Evolutionary conservation across 129 eudicot species (phyloP), one percentile per base, ranked within the genome.

Genomic region (carrot (Daucus carota)): DNA sequence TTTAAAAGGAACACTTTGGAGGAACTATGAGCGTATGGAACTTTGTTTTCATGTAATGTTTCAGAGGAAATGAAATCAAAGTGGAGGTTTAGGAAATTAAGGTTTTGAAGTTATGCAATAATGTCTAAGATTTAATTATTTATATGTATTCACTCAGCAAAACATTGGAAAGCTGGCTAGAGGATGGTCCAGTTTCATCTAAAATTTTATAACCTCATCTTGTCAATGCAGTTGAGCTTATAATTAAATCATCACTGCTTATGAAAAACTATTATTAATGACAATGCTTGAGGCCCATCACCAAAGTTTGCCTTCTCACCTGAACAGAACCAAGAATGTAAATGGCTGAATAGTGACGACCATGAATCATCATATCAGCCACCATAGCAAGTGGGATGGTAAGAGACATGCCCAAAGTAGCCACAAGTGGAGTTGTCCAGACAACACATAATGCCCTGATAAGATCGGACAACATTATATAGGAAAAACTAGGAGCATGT

Each of bases 401-500:
- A 65, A 95, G 96, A 28, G 99, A 91, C 94, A 95, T 89, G 76
- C 99, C 97, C 78, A 95, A 86, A 48, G 99, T 95, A 80, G 99
- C 97, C 76, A 95, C 97, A 33, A 95, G 81, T 62, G 99, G 99
- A 74, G 99, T 95, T 60, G 99, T 95, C 99, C 99, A 95, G 74
- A 92, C 99, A 70, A 95, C 97, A 76, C 97, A 92, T 77, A 95
- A 86, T 45, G 99, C 99, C 99, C 99, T 95, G 82, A 26, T 13
- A 45, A 82, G 12, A 77, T 62, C 70, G 52, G 59, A 81, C 14
- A 38, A 20, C 26, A 38, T 73, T 36, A 65, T 46, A 42, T 46
- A 71, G 57, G 74, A 36, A n/a, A 59, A 28, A 70, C 24, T 28
- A 57, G 24, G 24, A 72, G 60, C 28, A 72, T 60, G 10, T 18